phyloP scores from a whole-genome alignment of 106 monocot species.

The Dendrobium huoshanense region DNA sequence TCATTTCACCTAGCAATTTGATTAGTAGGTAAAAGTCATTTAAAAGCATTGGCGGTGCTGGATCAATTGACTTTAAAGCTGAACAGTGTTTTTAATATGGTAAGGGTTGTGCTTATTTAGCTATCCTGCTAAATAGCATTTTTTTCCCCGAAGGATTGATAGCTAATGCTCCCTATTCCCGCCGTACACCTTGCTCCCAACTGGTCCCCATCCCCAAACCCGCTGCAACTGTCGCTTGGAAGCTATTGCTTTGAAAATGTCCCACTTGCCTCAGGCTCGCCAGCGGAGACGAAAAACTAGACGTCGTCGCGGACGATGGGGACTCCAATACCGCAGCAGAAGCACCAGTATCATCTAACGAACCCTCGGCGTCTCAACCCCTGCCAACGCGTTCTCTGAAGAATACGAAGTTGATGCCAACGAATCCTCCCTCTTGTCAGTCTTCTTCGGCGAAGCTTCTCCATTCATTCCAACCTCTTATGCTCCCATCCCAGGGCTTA shows the following conservation, averaged over 20 bases:
- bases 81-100: no score
- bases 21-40: not conserved
- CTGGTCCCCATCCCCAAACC: conserved; percentile 66
- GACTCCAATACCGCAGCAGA: not conserved
- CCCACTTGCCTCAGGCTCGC: conserved; percentile 12
- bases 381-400: not conserved
- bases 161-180: conserved; percentile 17
- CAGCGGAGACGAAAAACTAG: conserved; percentile 20
- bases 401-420: not conserved
- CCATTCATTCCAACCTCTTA: not conserved
- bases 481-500: not conserved
- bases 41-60: no score
- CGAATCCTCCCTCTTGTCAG: not conserved
- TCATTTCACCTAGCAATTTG: not conserved
- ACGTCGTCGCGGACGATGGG: not conserved
- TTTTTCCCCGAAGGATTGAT: not conserved
- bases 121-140: not conserved
- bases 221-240: conserved; percentile 84
- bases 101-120: not conserved
- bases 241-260: conserved; percentile 57
- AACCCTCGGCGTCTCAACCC: not conserved
- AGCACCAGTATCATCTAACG: not conserved
- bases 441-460: not conserved
- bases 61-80: no score
- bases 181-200: conserved; percentile 11